Evolutionary conservation across 2,329 filamentous ascomycete genomes (phyloP).

Genomic region (Pseudocercospora eumusae): DNA sequence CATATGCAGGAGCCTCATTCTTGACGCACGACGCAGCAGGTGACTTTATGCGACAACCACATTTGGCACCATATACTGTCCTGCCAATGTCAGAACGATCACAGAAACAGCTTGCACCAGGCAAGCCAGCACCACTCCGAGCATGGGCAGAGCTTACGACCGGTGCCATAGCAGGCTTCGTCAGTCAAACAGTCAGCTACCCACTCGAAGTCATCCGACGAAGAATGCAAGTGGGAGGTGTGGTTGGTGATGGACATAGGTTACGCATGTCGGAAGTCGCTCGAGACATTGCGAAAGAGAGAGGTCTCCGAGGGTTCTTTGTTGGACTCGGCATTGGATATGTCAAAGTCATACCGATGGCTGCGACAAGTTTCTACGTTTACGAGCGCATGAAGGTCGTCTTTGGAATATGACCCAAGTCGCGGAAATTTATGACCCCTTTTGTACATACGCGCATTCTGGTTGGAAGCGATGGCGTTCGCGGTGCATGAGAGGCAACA

Average conservation of each 20-base stretch:
- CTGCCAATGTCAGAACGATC: constrained; percentile 59
- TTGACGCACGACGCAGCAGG: constrained; percentile 89
- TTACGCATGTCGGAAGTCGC: constrained; percentile 79
- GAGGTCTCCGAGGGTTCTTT: constrained; percentile 80
- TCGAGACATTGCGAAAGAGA: constrained; percentile 70
- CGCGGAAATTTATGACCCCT: not conserved
- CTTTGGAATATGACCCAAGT: constrained; percentile 46
- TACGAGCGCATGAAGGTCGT: constrained; percentile 65
- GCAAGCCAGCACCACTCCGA: constrained; percentile 69
- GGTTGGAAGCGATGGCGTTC: constrained; percentile 8
- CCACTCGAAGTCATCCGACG: constrained; percentile 89
- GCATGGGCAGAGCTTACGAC: constrained; percentile 85
- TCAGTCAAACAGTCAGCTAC: constrained; percentile 90
- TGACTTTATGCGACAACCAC: constrained; percentile 73
- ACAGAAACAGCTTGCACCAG: constrained; percentile 43
- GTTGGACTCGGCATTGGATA: constrained; percentile 94
- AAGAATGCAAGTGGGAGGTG: constrained; percentile 94
- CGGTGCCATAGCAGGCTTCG: constrained; percentile 81
- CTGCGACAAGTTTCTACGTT: constrained; percentile 69
- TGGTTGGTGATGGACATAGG: constrained; percentile 83
- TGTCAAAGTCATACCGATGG: constrained; percentile 89
- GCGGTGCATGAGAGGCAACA: not conserved
- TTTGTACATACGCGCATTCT: constrained; percentile 1
- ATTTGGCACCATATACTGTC: constrained; percentile 71
- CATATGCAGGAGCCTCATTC: constrained; percentile 94